A percentile compares a stretch with the other conserved stretches of the same genome.
These are phyloP conservation scores for Dictyostelium capitatum DNA, from an alignment of 78 protist species.

Conservation along the genomic window DNA sequence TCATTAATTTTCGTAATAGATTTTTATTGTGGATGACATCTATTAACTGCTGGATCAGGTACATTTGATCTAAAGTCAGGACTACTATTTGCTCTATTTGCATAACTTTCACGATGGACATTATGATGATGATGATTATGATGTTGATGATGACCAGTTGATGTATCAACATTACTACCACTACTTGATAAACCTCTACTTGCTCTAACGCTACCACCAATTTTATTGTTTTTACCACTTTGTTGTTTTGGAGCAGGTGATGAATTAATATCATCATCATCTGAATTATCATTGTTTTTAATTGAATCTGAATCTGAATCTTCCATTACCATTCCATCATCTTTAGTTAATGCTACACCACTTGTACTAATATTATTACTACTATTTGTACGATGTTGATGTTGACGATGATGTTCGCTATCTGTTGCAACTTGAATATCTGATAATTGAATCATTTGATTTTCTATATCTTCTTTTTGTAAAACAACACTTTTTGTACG, in stretches of 20 bases:
- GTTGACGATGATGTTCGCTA: neutral
- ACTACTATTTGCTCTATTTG: constrained; percentile 7
- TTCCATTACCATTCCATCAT: neutral
- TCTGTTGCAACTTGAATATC: neutral
- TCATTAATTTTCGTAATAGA: too few species aligned
- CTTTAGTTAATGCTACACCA: neutral
- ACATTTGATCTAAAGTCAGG: constrained; percentile 8
- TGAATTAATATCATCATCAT: neutral
- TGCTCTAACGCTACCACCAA: neutral
- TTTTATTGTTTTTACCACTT: neutral
- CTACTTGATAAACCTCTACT: neutral
- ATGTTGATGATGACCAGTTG: too few species aligned
- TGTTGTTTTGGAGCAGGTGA: neutral
- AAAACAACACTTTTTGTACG: constrained; percentile 33
- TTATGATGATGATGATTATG: too few species aligned
- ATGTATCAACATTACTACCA: neutral
- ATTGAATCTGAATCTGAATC: too few species aligned
- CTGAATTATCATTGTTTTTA: neutral
- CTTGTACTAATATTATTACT: neutral
- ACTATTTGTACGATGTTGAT: neutral
- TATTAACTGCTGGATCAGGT: constrained; percentile 24
- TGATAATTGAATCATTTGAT: neutral
- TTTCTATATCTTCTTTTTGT: neutral
- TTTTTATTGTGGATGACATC: constrained; percentile 36
- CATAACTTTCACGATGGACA: too few species aligned